Base-by-base conservation (phyloP, 1,284 basidiomycete species). In the Lignosus rhinocerotis region DNA sequence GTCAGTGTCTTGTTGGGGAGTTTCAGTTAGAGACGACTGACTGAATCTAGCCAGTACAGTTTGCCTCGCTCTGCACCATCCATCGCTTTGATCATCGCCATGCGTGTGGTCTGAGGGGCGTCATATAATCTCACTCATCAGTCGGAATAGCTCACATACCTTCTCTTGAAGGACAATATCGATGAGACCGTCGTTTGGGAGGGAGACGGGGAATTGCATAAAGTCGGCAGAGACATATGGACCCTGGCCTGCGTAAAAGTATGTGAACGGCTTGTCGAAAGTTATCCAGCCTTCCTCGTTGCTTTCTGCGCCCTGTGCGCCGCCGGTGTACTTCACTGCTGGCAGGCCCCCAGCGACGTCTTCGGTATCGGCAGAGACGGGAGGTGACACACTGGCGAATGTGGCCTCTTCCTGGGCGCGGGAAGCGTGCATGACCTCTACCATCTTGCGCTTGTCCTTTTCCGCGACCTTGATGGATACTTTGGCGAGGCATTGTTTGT, bases 201-300 rank as follows among this genome's bases (percentile, higher is more conserved):
- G 73, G 1, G 92, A 87, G 3, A 92, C 86, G 0, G 94, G 94
- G 73, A 94, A 96, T 53, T 94, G 88, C 87, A 94, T 91, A 42
- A 93, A 76, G 70, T 94, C 90, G 51, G 88, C 33, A 8, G 56
- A 60, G 73, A 83, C 84, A 70, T 82, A 90, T 3, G 88, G 88
- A 6, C 86, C 87, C 70, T 90, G 86, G 1, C 88, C 88, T 8
- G 85, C 87, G 66, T 81, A 87, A 42, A 93, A 73, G 72, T 85
- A 96, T 8, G 90, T 69, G 25, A 93, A 73, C 2, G 88, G 87
- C 59, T 87, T 80, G 34, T 90, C 85, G 60, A 91, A 82, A 36
- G 77, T 84, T 34, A 84, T 84, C 90, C 86, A 93, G 14, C 85
- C 89, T 55, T 82, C 84, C 11, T 64, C 53, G 46, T 75, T 73